phyloP scores from a whole-genome alignment of 2,329 filamentous ascomycete species.

The Esteya vermicola region DNA sequence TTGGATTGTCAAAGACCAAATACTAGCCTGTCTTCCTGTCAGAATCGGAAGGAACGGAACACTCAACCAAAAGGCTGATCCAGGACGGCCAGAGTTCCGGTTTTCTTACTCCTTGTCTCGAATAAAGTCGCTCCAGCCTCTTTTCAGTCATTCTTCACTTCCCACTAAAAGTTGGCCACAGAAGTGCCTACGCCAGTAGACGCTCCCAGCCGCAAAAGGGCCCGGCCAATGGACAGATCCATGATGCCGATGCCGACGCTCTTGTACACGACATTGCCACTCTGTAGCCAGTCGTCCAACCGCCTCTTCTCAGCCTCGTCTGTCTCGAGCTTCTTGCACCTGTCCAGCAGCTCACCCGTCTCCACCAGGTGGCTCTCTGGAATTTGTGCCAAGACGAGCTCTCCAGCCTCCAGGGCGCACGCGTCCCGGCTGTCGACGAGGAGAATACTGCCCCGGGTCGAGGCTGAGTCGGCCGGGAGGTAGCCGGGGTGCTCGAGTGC shows the following conservation, averaged over 20 bases:
- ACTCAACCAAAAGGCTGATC: too few relatives aligned
- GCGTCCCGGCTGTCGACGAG: constrained; percentile 43
- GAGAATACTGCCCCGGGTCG: constrained; percentile 18
- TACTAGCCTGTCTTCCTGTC: too few relatives aligned
- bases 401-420: constrained; percentile 49
- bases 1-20: too few relatives aligned
- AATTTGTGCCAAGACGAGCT: constrained; percentile 49
- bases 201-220: constrained; percentile 41
- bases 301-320: constrained; percentile 17
- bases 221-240: constrained; percentile 49
- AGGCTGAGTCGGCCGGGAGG: background rate
- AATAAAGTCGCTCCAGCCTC: too few relatives aligned
- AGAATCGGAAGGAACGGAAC: too few relatives aligned
- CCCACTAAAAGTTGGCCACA: background rate
- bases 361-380: constrained; percentile 40
- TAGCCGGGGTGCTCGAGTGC: background rate
- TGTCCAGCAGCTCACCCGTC: constrained; percentile 41
- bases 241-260: constrained; percentile 54
- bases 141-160: too few relatives aligned
- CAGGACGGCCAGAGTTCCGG: too few relatives aligned
- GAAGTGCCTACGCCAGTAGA: constrained; percentile 33
- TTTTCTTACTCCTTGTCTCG: too few relatives aligned
- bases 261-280: constrained; percentile 56
- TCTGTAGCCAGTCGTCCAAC: constrained; percentile 33
- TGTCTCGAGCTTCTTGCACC: constrained; percentile 30